Conservation (phyloP, 306 rosid genomes). For the Psophocarpus tetragonolobus region DNA sequence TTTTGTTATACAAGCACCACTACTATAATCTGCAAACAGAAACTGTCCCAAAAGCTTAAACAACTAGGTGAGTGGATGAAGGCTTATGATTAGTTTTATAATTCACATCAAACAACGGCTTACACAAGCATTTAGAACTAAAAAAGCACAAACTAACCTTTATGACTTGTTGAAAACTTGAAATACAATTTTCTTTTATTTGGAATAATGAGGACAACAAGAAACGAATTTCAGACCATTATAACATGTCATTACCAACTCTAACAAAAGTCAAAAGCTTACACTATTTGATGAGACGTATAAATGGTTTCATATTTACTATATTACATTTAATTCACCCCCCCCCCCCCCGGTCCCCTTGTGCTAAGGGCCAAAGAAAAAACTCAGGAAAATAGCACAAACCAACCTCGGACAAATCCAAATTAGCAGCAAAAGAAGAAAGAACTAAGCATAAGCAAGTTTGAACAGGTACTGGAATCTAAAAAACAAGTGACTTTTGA, state of each 20-base stretch:
- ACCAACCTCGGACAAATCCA: background rate
- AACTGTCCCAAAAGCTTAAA: constrained; percentile 3
- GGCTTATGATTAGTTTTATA: background rate
- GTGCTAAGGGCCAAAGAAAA: background rate
- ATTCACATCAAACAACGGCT: background rate
- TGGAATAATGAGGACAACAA: background rate
- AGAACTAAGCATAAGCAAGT: background rate
- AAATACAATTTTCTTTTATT: constrained; percentile 4
- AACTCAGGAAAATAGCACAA: background rate
- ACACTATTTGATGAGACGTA: background rate
- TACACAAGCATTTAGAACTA: background rate
- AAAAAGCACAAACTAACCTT: constrained; percentile 10
- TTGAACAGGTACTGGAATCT: constrained; percentile 16
- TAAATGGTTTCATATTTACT: background rate
- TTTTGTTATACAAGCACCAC: constrained; percentile 16
- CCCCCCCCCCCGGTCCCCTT: background rate
- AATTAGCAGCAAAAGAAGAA: background rate
- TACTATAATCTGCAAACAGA: constrained; percentile 2
- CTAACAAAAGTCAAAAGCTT: background rate
- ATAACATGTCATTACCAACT: constrained; percentile 4
- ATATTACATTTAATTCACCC: background rate
- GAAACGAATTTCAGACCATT: background rate
- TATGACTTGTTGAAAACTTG: too few relatives aligned
- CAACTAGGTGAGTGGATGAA: constrained; percentile 13
- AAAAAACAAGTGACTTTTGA: constrained; percentile 18